Evolutionary conservation across 805 yeast genomes (phyloP), one percentile per base, ranked within the genome.

Genomic region (Hanseniaspora lachancei): DNA sequence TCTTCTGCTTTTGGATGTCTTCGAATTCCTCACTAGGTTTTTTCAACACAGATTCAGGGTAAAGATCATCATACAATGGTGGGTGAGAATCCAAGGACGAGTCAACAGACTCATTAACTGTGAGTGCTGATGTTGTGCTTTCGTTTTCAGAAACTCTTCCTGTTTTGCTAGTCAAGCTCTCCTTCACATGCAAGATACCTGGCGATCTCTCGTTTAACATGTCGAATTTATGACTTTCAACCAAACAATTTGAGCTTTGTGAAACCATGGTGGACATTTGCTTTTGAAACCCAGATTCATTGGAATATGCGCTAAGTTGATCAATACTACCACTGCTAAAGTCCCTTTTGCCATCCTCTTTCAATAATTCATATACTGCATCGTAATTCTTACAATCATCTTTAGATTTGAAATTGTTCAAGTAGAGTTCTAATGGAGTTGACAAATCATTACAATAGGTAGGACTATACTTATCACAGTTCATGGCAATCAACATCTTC

Each of bases 401-500:
- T 15, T 46, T 20, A 34, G 41, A 36, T 24, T 59, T 57, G 49
- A 70, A 63, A 42, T 70, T 72, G 13, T 61, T 70, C 59, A 64
- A 62, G 36, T 62, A 68, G 18, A 68, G 29, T 38, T 65, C 63
- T 23, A 56, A 59, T 21, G 77, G 71, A 2, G 73, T 68, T 21
- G 73, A 18, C 15, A 54, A 36, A 32, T 41, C 53, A n/a, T 40
- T 48, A 16, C 41, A 35, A 8, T 27, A 54, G 5, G 53, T 54
- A 18, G 57, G 53, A 32, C 57, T 48, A 13, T 18, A 24, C 59
- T 77, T 68, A 60, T 78, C 80, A 1, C 91, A 84, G 52, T 81
- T 82, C 64, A 84, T 81, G 39, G 76, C 80, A 43, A 82, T 65
- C 59, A 86, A 73, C 44, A 82, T 63, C 46, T 76, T 74, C 58